Evolutionary conservation across 768 basidiomycete genomes (phyloP).

Genomic region (Auricularia cornea): DNA sequence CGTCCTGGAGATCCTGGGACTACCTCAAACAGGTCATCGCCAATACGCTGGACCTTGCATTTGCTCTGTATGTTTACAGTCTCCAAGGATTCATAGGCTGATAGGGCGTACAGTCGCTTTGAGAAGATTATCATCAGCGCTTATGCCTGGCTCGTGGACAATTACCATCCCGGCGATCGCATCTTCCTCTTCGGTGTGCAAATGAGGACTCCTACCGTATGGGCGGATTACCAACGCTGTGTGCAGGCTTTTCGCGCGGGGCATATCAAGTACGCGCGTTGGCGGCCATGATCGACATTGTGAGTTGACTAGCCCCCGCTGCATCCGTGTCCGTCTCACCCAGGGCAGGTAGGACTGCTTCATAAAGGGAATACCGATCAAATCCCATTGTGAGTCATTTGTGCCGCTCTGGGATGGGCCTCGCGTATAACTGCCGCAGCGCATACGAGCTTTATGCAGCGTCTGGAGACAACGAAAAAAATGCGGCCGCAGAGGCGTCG

Average conservation of each 20-base stretch:
- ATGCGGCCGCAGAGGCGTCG: background rate
- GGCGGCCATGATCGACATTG: constrained; percentile 37
- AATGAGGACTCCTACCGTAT: too few relatives aligned
- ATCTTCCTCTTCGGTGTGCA: constrained; percentile 35
- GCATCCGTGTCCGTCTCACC: background rate
- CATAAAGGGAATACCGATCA: constrained; percentile 33
- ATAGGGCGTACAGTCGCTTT: constrained; percentile 23
- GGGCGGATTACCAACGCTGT: background rate
- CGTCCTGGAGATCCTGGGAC: constrained; percentile 11
- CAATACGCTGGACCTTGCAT: constrained; percentile 25
- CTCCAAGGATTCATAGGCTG: background rate
- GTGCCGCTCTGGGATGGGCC: background rate
- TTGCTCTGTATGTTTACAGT: constrained; percentile 33
- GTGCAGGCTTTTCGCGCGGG: constrained; percentile 39
- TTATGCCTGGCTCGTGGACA: constrained; percentile 35
- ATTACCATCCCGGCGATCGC: constrained; percentile 28
- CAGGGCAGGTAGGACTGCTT: constrained; percentile 34
- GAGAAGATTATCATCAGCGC: constrained; percentile 26
- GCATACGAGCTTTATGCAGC: constrained; percentile 33
- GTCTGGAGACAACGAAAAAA: constrained; percentile 13
- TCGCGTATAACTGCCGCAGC: constrained; percentile 14
- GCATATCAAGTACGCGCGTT: constrained; percentile 38
- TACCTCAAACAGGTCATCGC: constrained; percentile 17
- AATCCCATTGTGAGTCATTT: constrained; percentile 27
- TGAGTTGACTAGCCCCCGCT: constrained; percentile 3